Conservation (phyloP, 2,329 filamentous ascomycete genomes). For the Diaporthe sp. region DNA sequence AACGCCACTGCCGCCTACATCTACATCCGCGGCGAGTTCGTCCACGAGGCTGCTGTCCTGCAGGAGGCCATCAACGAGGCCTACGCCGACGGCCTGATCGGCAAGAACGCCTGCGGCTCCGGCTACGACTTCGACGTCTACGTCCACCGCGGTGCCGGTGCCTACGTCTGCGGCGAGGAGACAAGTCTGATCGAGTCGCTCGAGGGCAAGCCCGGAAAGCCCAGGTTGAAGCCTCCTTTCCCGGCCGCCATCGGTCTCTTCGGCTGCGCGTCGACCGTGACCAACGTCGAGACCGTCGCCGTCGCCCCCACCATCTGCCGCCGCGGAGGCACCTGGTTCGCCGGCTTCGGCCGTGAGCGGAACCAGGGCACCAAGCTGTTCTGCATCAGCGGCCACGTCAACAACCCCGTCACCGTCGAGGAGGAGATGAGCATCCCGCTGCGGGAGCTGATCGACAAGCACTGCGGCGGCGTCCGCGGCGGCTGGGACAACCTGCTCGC, state of each 20-base stretch:
- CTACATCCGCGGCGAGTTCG: constrained; percentile 99
- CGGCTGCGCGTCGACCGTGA: constrained; percentile 96
- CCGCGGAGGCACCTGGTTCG: constrained; percentile 93
- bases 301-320: constrained; percentile 96
- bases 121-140: constrained; percentile 99
- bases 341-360: constrained; percentile 91
- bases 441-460: constrained; percentile 95
- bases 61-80: constrained; percentile 98
- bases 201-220: constrained; percentile 98
- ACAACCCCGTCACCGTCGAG: constrained; percentile 97
- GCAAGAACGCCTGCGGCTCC: constrained; percentile 96
- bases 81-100: constrained; percentile 92
- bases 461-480: constrained; percentile 95
- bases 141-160: constrained; percentile 95
- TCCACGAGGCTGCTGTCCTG: constrained; percentile 92
- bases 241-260: constrained; percentile 97
- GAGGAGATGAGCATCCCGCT: constrained; percentile 99
- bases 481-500: constrained; percentile 98
- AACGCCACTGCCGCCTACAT: constrained; percentile 99
- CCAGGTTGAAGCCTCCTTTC: constrained; percentile 98
- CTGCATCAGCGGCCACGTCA: constrained; percentile 98
- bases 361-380: constrained; percentile 98
- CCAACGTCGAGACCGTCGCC: constrained; percentile 97
- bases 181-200: constrained; percentile 98
- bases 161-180: constrained; percentile 98